Evolutionary conservation across 192 early-diverging fungal species (phyloP), one percentile per base, ranked within the genome.

Genomic region (Backusella macrospora): DNA sequence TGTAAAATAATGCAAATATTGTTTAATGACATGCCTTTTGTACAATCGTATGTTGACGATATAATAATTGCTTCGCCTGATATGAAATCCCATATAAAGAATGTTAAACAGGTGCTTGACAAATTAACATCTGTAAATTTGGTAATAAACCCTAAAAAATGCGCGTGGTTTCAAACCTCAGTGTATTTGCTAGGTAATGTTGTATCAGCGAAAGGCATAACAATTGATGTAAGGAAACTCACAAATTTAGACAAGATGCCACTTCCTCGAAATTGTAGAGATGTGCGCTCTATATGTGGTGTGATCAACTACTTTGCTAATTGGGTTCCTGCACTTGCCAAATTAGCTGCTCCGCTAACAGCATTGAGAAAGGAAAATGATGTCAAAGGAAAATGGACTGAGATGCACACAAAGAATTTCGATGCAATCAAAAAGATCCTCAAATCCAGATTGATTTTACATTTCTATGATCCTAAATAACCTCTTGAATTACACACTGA

Each of bases 271-370:
- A 68, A 73, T 26, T 73, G 49, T 4, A 80, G 71, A 23, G 70
- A 80, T 18, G 26, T 80, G n/a, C 74, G 75, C 15, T 47, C 46
- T 16, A 72, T 75, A 43, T 9, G 71, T 0, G 78, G 71, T 40
- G 71, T 71, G 14, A 69, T 75, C 16, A 79, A 79, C 64, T 73
- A 70, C 42, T 79, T 79, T 21, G 6, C 68, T 2, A 65, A 73
- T 3, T 66, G 70, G 26, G 48, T 78, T 1, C 77, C 72, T 0
- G 2, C 52, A 40, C 48, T 9, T 68, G 62, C 40, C 70, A 42
- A 3, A 3, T 6, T 42, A 6, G 40, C 40, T 42, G 40, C 40
- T 6, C 40, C 70, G 2, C 34, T 79, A 40, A 73, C 68, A 49
- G 59, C 29, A 5, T 62, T 75, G 7, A 21, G 70, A 13, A 79